Evolutionary conservation across 257 asterid genomes (phyloP), one percentile per base, ranked within the genome.

Genomic region (Salvia rosmarinus): DNA sequence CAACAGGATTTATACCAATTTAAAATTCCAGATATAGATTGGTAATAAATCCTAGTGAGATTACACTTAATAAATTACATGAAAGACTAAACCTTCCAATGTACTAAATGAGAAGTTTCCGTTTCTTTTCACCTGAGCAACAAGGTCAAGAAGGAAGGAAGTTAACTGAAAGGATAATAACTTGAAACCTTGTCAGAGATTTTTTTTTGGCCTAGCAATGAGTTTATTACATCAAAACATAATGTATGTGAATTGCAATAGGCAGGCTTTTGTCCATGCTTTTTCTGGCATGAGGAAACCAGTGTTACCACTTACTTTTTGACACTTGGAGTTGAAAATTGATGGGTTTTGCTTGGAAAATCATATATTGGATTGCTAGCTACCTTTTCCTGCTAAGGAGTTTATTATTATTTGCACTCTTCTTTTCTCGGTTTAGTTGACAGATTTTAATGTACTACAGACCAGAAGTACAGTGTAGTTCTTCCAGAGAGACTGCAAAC

Each of bases 401-500:
- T 10, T 43, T 56, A 37, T 46, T 55, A 14, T 44, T 20, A 19
- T 52, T 44, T 44, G 39, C 20, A 14, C 8, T 62, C 30, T 47
- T 58, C n/a, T 34, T 16, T 51, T 75, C 9, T 60, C 25, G 5
- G 20, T 72, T 68, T 66, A 60, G 46, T 42, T 68, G 39, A 75
- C 60, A 23, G 25, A 17, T 66, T 75, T 64, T 52, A 20, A 67
- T 66, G 54, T 72, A 79, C 70, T 68, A 72, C 89, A 94, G 99
- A 85, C 73, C 85, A 94, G 72, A 58, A 90, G 32, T 94, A 85
- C 77, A 88, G 99, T 43, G 93, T 81, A 60, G 93, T 86, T 71
- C 96, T 94, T 75, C 99, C 99, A 3, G 99, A 94, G 86, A 94
- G 88, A 83, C 71, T 94, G 83, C 88, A 88, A 57, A 84, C 93